These are phyloP conservation scores for Pseudomonodictys pantanalensis DNA, from an alignment of 495 filamentous ascomycete species.

Conservation along the genomic window DNA sequence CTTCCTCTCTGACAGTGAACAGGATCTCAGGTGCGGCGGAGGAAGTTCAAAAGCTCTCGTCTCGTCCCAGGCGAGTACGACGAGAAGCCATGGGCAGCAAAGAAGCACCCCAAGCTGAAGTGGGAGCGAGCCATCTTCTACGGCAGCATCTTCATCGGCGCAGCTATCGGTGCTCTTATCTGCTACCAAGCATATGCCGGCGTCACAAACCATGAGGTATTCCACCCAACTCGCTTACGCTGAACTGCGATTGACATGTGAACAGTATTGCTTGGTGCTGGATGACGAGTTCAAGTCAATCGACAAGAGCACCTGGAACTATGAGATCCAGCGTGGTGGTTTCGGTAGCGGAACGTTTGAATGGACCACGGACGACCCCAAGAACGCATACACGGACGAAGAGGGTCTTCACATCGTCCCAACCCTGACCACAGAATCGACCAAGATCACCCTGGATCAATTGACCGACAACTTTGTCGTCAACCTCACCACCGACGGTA, in stretches of 20 bases:
- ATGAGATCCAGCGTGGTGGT: slow-evolving; percentile 44
- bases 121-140: slow-evolving; percentile 32
- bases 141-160: slow-evolving; percentile 19
- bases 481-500: slow-evolving; percentile 42
- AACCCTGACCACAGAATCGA: slow-evolving; percentile 45
- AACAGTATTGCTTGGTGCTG: slow-evolving; percentile 41
- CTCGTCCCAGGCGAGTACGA: slow-evolving; percentile 26
- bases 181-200: slow-evolving; percentile 29
- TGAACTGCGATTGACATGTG: neutral
- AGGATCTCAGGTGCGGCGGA: slow-evolving; percentile 7
- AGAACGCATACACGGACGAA: slow-evolving; percentile 44
- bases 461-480: slow-evolving; percentile 36
- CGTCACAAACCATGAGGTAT: slow-evolving; percentile 25
- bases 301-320: slow-evolving; percentile 40
- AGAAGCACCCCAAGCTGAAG: slow-evolving; percentile 28
- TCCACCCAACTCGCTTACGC: neutral
- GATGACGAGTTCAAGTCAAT: slow-evolving; percentile 45
- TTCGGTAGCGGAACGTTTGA: slow-evolving; percentile 48
- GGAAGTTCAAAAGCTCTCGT: slow-evolving; percentile 31
- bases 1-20: neutral
- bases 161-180: slow-evolving; percentile 26
- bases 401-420: slow-evolving; percentile 49
- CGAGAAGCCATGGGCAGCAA: slow-evolving; percentile 28
- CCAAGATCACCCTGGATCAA: slow-evolving; percentile 39
- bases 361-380: slow-evolving; percentile 46